Conservation (phyloP, 805 yeast species). For the Kodamaea hsintzibuensis region DNA sequence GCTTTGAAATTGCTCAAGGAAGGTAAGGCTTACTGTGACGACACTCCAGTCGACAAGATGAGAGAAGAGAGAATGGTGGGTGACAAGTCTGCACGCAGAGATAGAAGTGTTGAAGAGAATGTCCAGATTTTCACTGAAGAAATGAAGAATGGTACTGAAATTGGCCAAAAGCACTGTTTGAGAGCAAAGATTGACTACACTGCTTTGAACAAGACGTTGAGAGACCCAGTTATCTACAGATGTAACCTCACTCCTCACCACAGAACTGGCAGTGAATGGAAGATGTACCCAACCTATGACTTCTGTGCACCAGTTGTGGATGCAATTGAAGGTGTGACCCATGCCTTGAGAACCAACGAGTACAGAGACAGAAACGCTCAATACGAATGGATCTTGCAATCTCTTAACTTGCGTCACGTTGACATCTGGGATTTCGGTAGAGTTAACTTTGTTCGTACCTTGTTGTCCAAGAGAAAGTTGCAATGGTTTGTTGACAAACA, state of each 20-base stretch:
- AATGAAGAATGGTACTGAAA: constrained; percentile 93
- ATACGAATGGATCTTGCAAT: constrained; percentile 92
- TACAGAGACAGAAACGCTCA: constrained; percentile 99
- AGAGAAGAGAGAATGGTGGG: constrained; percentile 99
- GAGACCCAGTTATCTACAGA: constrained; percentile 98
- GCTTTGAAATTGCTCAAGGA: constrained; percentile 88
- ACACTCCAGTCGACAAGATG: constrained; percentile 92
- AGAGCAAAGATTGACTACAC: constrained; percentile 96
- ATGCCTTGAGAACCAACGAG: constrained; percentile 96
- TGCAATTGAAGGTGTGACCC: constrained; percentile 95
- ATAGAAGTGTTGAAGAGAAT: constrained; percentile 90
- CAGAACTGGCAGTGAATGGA: constrained; percentile 92
- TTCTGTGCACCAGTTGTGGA: constrained; percentile 98
- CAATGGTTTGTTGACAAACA: constrained; percentile 98
- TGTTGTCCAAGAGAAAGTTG: constrained; percentile 93
- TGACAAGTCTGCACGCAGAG: constrained; percentile 87
- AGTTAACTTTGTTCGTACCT: constrained; percentile 93
- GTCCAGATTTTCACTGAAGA: constrained; percentile 81
- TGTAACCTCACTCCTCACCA: constrained; percentile 97
- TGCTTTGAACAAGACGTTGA: constrained; percentile 88
- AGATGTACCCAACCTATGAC: constrained; percentile 97
- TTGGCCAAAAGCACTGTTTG: constrained; percentile 86
- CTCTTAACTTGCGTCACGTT: constrained; percentile 83
- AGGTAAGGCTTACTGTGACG: constrained; percentile 97
- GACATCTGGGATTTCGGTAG: constrained; percentile 98